These are phyloP conservation scores for Coelastrella sp. DNA, from an alignment of 139 green algal genomes.

Conservation along the genomic window DNA sequence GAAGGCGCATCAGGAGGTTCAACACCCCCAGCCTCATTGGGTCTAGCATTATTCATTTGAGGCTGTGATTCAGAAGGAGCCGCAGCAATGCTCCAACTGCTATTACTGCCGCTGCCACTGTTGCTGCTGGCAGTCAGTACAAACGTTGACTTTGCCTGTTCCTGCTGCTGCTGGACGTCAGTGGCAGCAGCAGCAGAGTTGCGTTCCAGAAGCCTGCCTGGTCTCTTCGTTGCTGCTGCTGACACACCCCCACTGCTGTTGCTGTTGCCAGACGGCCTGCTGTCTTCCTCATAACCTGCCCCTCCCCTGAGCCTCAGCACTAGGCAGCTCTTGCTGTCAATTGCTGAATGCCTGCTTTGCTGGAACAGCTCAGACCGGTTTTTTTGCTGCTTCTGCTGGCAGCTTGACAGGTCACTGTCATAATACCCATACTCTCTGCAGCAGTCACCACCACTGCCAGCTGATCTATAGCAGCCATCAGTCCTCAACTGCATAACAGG, in stretches of 20 bases:
- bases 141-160: no score
- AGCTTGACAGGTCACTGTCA: no score
- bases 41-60: no score
- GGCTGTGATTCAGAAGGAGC: not conserved
- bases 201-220: no score
- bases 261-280: not conserved
- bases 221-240: no score
- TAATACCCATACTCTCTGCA: no score
- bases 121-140: not conserved
- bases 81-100: constrained; percentile 8
- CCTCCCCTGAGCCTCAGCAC: constrained; percentile 4
- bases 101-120: not conserved
- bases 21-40: no score
- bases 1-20: not conserved
- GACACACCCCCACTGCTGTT: not conserved
- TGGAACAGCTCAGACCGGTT: no score
- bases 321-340: not conserved
- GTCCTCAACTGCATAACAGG: no score
- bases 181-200: not conserved
- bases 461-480: not conserved
- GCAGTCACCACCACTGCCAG: no score
- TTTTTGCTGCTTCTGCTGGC: no score
- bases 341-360: not conserved
- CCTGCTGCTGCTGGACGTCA: not conserved
- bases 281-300: not conserved